Base-by-base conservation (phyloP, 2,329 filamentous ascomycete genomes). In the Clonostachys sp. region DNA sequence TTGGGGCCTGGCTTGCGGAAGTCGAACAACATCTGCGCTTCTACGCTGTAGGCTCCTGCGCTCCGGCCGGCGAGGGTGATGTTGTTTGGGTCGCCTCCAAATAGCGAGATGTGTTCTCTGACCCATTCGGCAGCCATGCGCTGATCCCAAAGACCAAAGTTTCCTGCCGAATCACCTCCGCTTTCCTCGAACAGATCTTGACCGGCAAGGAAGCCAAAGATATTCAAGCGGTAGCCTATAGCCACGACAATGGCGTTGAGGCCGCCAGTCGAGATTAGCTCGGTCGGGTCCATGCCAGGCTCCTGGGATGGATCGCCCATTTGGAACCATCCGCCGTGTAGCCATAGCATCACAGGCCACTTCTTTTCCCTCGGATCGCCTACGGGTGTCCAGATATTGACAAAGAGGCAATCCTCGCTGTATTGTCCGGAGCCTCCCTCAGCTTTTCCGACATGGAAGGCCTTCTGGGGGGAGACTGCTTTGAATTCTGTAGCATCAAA, bases 101-200 rank as follows among this genome's bases (percentile, higher is more conserved):
- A 77, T 17, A 57, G 48, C 5, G 57, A 52, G 43, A 79, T 74
- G 50, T 78, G 70, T 6, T 68, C 57, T 34, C 73, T 63, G 0
- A 76, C 68, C 77, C 77, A 81, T 54, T 77, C 64, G 9, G 77
- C 57, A 1, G 75, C 75, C 12, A 72, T 58, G 3, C 70, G 60
- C 51, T 79, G 75, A 50, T 81, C 77, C 55, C 66, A 70, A 1
- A 73, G 58, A 2, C 71, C 71, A 50, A 64, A 68, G 49, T 73
- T 73, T 2, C 68, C 52, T 6, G 24, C 24, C 24, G 9, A 30
- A 10, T 10, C 24, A 30, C 24, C 24, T 33, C 52, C 58, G 34
- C 57, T 60, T 8, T 64, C 60, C 1, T 46, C 42, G 2, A 58
- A 44, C 5, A 74, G 59, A 12, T 69, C 64, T 5, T 63, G 48